Evolutionary conservation across 352 stramenopile species (phyloP), one percentile per base, ranked within the genome.

Genomic region (Poterioochromonas sp.): DNA sequence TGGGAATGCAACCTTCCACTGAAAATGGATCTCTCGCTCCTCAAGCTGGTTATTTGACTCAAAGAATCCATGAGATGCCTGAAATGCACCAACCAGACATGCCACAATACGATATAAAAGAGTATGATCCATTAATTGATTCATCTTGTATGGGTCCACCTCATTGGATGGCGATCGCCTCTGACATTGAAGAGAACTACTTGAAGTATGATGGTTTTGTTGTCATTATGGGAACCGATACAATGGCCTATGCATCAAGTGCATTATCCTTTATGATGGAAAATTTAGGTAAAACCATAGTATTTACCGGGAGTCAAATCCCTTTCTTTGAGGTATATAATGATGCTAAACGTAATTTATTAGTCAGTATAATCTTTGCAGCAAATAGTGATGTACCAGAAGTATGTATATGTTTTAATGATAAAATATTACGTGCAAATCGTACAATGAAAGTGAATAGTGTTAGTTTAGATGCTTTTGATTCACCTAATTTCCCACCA

Each of bases 231-330:
- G 95, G 95, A 62, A 98, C 95, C 0, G 95, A 98, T 84, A 98
- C 95, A 0, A 98, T 98, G 94, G 93, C 94, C 11, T 98, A 98
- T 86, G 91, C 90, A 54, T 91, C 94, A 2, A 94, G 90, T 43
- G 94, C 93, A 39, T 83, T 98, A 43, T 92, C 86, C 54, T 98
- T 98, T 85, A 98, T 98, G 93, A 86, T 98, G 62, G 92, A 97
- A 82, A 96, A 96, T 86, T 85, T 98, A 35, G 91, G 90, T 41
- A 98, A 98, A 82, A 91, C 93, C 26, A 85, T 98, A 0, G 87
- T 98, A 22, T 95, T 98, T 79, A 97, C 93, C 0, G 94, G 93
- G 5, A 89, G 85, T 18, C 96, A 98, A 88, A 97, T 98, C 81
- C 94, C 94, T 44, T 84, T 98, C 29, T 87, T 92, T 63, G 95